Evolutionary conservation across 129 eudicot genomes (phyloP).

Genomic region (Arctium lappa): DNA sequence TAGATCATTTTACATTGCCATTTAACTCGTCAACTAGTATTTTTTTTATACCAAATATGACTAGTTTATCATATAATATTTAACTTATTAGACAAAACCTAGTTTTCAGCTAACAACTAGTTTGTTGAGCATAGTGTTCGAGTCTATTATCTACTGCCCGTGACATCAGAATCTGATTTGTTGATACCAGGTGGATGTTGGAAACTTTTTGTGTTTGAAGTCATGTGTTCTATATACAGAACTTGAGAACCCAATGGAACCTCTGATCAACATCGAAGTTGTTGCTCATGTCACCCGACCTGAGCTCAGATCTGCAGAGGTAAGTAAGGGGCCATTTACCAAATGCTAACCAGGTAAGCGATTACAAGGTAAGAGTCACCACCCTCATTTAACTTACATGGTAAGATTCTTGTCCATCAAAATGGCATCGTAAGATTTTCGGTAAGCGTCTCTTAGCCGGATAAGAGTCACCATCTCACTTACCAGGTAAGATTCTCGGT

Average conservation of each 20-base stretch:
- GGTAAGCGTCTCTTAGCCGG: not conserved
- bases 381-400: not conserved
- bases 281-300: constrained; percentile 96
- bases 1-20: not conserved
- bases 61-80: not conserved
- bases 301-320: constrained; percentile 87
- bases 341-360: not conserved
- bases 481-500: not conserved
- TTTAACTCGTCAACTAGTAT: not conserved
- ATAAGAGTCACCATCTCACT: not conserved
- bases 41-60: not conserved
- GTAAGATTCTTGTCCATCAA: not conserved
- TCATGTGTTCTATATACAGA: constrained; percentile 86
- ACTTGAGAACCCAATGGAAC: constrained; percentile 64
- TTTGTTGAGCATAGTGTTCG: not conserved
- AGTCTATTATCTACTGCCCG: not conserved
- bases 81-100: not conserved
- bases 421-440: not conserved
- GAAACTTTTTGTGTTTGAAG: constrained; percentile 86
- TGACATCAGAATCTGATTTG: constrained; percentile 9
- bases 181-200: constrained; percentile 86
- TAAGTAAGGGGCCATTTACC: constrained; percentile 9
- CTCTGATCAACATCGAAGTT: constrained; percentile 90
- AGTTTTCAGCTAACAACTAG: not conserved
- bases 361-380: not conserved